Base-by-base conservation (phyloP, 2,329 filamentous ascomycete genomes). In the Diplodia corticola region DNA sequence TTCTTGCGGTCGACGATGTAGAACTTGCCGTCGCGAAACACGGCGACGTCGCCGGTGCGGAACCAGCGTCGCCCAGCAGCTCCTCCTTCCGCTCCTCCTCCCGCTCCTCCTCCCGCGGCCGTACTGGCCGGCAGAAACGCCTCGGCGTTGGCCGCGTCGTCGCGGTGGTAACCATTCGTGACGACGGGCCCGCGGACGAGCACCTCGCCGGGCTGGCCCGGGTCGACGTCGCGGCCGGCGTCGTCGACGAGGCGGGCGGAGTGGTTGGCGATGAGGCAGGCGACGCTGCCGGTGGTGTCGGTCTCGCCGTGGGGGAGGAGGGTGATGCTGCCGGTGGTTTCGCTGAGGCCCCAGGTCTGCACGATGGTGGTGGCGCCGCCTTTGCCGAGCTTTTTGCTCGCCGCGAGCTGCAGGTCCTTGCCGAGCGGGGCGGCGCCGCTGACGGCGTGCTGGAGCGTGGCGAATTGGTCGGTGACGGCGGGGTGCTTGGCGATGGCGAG, bases 341-440 rank as follows among this genome's bases (percentile, higher is more conserved):
- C 86, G 51, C 83, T 87, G 48, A 87, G 72, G 0, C 87, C 86
- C 84, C 85, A 88, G 0, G 83, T 84, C 75, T 88, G 86, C 0
- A 73, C 74, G 17, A 88, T 75, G 13, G 76, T 73, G 13, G 78
- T 80, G 3, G 78, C 80, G 3, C 12, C 28, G 0, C 78, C 78
- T 49, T 66, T 69, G 9, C 78, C 81, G 12, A 88, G 72, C 72
- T 84, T 87, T 66, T 73, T 75, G 66, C 79, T 80, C 0, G 83
- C 85, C 12, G 63, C 63, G 10, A 65, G 51, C 70, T 88, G 86
- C 1, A 87, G 72, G 1, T 86, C 84, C 17, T 78, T 78, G 0
- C 84, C 83, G 67, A 89, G 76, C 0, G 87, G 85, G 2, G 86
- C 87, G 0, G 85, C 86, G 1, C 86, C 86, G 0, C 80, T 79